phyloP scores from a whole-genome alignment of 495 filamentous ascomycete genomes.

The Aspergillus haitiensis region DNA sequence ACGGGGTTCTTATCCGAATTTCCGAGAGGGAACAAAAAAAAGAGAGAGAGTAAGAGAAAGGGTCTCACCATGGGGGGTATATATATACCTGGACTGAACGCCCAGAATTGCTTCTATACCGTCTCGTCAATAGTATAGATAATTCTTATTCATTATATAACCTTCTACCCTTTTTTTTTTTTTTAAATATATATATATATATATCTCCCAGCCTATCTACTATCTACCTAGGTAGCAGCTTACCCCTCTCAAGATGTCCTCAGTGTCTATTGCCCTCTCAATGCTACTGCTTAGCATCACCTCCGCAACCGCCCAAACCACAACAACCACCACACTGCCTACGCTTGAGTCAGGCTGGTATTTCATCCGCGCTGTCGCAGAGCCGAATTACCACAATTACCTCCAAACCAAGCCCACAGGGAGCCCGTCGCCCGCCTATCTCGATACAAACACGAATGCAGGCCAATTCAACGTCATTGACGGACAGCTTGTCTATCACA shows the following conservation, averaged over 20 bases:
- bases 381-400: slow-evolving; percentile 19
- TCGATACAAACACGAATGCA: slow-evolving; percentile 13
- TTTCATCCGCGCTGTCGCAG: slow-evolving; percentile 16
- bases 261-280: not conserved
- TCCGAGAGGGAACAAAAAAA: not conserved
- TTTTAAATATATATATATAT: too few relatives aligned
- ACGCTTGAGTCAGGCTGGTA: slow-evolving; percentile 16
- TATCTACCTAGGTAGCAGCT: too few relatives aligned
- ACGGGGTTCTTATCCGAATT: not conserved
- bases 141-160: too few relatives aligned
- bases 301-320: slow-evolving; percentile 13
- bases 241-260: too few relatives aligned
- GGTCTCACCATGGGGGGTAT: too few relatives aligned
- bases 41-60: too few relatives aligned
- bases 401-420: slow-evolving; percentile 17
- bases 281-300: slow-evolving; percentile 5
- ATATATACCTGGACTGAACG: too few relatives aligned
- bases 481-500: slow-evolving; percentile 18
- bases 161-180: too few relatives aligned
- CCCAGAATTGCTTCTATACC: too few relatives aligned
- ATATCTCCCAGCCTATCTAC: too few relatives aligned
- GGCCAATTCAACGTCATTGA: slow-evolving; percentile 19
- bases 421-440: slow-evolving; percentile 6
- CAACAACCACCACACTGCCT: slow-evolving; percentile 7
- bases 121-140: too few relatives aligned